phyloP scores from a whole-genome alignment of 371 early-diverging fungal species.

The Haplosporangium sp. region DNA sequence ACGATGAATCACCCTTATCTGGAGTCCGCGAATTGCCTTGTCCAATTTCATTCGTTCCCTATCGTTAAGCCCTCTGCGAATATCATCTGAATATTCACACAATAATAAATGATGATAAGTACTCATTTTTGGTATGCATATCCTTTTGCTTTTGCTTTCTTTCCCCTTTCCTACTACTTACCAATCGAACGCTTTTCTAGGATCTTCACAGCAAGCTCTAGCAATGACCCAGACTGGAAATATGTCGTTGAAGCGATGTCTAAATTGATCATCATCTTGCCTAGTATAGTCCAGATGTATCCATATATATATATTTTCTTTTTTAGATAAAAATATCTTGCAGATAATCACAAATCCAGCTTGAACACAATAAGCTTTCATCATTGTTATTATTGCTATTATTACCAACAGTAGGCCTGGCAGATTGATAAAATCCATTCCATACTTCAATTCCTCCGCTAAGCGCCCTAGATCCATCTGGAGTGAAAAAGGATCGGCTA shows the following conservation, averaged over 20 bases:
- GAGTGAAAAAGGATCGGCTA: constrained; percentile 90
- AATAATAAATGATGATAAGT: neutral
- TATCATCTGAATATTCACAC: constrained; percentile 62
- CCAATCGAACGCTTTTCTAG: constrained; percentile 64
- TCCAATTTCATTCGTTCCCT: constrained; percentile 74
- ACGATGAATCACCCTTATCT: constrained; percentile 81
- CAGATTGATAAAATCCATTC: constrained; percentile 92
- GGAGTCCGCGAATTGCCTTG: constrained; percentile 75
- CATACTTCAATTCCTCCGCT: constrained; percentile 89
- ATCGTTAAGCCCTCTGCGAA: constrained; percentile 70
- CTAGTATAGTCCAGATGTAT: neutral
- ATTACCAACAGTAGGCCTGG: constrained; percentile 75
- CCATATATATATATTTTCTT: too few species aligned
- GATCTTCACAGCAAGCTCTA: constrained; percentile 70
- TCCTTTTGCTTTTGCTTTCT: neutral
- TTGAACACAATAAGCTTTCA: neutral
- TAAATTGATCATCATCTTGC: constrained; percentile 77
- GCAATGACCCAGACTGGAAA: constrained; percentile 77
- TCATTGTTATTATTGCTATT: neutral
- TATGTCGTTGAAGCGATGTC: constrained; percentile 91
- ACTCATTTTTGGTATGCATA: neutral
- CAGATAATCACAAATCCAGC: constrained; percentile 3
- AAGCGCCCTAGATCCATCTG: constrained; percentile 65
- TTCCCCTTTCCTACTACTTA: constrained; percentile 1
- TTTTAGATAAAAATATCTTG: neutral